Evolutionary conservation across 2,329 filamentous ascomycete species (phyloP).

Genomic region (Alternaria brassicae): DNA sequence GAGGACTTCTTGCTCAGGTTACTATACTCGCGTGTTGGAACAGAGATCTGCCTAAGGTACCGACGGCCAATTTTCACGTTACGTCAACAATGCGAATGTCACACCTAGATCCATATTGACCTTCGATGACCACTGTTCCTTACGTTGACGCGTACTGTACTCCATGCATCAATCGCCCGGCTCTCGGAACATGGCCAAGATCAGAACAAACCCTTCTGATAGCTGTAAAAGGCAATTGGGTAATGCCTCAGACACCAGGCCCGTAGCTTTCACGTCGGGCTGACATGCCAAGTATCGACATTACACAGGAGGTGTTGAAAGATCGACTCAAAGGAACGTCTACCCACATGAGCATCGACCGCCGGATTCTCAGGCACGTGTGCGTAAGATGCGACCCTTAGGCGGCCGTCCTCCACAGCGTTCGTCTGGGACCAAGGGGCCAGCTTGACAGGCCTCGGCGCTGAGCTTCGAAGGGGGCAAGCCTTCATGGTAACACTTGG

Average conservation of each 20-base stretch:
- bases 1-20: background rate
- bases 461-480: constrained; percentile 40
- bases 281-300: constrained; percentile 18
- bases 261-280: constrained; percentile 18
- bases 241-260: constrained; percentile 23
- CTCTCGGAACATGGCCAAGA: constrained; percentile 10
- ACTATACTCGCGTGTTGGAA: background rate
- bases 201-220: constrained; percentile 12
- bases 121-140: background rate
- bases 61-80: background rate
- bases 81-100: background rate
- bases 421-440: constrained; percentile 25
- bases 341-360: constrained; percentile 22
- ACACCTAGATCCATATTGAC: background rate
- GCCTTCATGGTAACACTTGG: constrained; percentile 40
- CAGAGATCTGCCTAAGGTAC: background rate
- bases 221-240: constrained; percentile 11
- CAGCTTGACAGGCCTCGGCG: constrained; percentile 26
- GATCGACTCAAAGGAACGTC: constrained; percentile 13
- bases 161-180: background rate
- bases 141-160: background rate
- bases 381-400: constrained; percentile 19
- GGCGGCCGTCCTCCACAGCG: constrained; percentile 35
- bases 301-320: constrained; percentile 6
- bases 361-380: constrained; percentile 22